These are phyloP conservation scores for Exophiala bonariae DNA, from an alignment of 2,329 filamentous ascomycete species.

Conservation along the genomic window DNA sequence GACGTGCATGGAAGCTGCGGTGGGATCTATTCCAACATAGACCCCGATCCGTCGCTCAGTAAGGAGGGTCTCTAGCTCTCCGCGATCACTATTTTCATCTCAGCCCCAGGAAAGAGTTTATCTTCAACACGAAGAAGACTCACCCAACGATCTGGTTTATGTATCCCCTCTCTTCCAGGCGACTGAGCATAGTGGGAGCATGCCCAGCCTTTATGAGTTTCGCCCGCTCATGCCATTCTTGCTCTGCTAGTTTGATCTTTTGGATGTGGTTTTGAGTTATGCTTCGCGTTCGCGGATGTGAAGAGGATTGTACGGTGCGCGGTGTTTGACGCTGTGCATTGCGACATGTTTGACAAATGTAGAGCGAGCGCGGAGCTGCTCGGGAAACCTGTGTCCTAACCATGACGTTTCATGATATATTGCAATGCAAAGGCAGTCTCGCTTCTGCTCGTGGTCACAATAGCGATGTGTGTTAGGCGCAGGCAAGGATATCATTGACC, in stretches of 20 bases:
- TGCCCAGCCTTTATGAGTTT: conserved; percentile 44
- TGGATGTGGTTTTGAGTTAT: conserved; percentile 39
- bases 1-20: conserved; percentile 50
- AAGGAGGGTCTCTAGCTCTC: conserved; percentile 44
- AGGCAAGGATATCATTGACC: background rate
- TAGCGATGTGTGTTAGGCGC: background rate
- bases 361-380: conserved; percentile 10
- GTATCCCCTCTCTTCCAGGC: conserved; percentile 47
- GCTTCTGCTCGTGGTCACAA: background rate
- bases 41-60: conserved; percentile 47
- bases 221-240: conserved; percentile 41
- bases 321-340: conserved; percentile 3
- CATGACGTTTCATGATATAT: background rate
- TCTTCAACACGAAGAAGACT: conserved; percentile 14
- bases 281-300: conserved; percentile 29
- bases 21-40: conserved; percentile 52
- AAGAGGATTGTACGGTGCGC: background rate
- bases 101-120: background rate
- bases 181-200: conserved; percentile 43
- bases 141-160: conserved; percentile 50
- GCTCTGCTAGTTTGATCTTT: conserved; percentile 40
- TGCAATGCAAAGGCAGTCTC: background rate
- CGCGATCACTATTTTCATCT: conserved; percentile 37
- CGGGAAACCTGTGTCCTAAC: conserved; percentile 4
- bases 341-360: conserved; percentile 19